These are phyloP conservation scores for Protomyces inundatus DNA, from an alignment of 1,139 yeast species.

Conservation along the genomic window DNA sequence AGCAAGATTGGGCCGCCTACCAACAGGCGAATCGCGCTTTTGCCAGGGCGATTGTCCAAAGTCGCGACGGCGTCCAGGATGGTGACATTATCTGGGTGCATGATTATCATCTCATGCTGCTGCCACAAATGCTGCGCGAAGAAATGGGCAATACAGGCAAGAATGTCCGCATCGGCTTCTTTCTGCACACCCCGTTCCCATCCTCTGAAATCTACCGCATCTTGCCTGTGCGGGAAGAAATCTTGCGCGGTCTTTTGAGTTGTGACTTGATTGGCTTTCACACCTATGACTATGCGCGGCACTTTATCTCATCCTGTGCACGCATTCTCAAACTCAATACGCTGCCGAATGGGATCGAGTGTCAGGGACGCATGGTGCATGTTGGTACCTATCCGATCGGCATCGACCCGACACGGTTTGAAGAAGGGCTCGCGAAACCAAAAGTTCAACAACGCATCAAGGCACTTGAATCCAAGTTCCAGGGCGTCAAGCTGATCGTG, in stretches of 20 bases:
- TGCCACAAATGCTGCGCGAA: slow-evolving; percentile 82
- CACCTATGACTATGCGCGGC: slow-evolving; percentile 99
- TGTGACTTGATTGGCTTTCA: slow-evolving; percentile 97
- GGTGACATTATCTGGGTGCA: slow-evolving; percentile 96
- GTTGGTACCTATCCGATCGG: slow-evolving; percentile 99
- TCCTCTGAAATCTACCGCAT: slow-evolving; percentile 92
- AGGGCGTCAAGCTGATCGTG: slow-evolving; percentile 75
- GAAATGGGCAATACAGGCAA: slow-evolving; percentile 48
- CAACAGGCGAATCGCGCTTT: slow-evolving; percentile 85
- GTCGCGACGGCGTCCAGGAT: slow-evolving; percentile 55
- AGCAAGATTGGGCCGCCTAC: slow-evolving; percentile 96
- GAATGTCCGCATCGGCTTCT: slow-evolving; percentile 79
- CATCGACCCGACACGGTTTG: slow-evolving; percentile 86
- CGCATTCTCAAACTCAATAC: slow-evolving; percentile 77
- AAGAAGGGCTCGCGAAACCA: slow-evolving; percentile 59
- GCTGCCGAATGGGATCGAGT: slow-evolving; percentile 85
- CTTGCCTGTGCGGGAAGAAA: slow-evolving; percentile 90
- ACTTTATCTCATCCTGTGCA: slow-evolving; percentile 86
- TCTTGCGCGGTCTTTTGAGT: slow-evolving; percentile 81
- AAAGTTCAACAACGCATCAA: slow-evolving; percentile 61
- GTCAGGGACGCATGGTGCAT: slow-evolving; percentile 66
- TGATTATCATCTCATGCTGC: slow-evolving; percentile 91
- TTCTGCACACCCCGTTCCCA: slow-evolving; percentile 97
- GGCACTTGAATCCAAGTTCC: slow-evolving; percentile 57
- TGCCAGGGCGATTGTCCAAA: slow-evolving; percentile 61